Evolutionary conservation across 2,329 filamentous ascomycete species (phyloP), one percentile per base, ranked within the genome.

Genomic region (Neoascochyta sp.): DNA sequence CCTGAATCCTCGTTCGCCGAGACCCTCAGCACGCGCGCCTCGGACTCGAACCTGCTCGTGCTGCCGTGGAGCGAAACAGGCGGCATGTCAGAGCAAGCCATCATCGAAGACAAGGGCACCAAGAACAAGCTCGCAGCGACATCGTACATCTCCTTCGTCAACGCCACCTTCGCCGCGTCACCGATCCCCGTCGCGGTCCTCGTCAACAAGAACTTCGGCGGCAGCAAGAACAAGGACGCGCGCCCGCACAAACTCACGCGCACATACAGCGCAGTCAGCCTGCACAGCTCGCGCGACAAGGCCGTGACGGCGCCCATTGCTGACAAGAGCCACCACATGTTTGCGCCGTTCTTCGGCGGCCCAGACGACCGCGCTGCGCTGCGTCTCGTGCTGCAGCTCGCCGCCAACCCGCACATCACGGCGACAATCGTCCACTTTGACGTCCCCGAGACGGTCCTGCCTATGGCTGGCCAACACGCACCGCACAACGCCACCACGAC

Each of bases 1-100:
- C 86, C 88, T 0, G 80, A 88, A 32, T 70, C 75, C 8, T 82
- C 81, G 0, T 95, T 87, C 54, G 80, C 88, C 0, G 85, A 90
- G 34, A 86, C 85, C 0, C 69, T 96, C 7, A 71, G 78, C 19
- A 75, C 72, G 15, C 81, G 83, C 40, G 85, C 69, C 3, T 51
- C 64, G 13, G 52, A 56, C 13, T 74, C 78, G 4, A 80, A 88
- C 35, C 75, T 85, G 9, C 72, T 94, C 5, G 70, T 96, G 3
- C 75, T 96, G 5, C 90, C 90, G 0, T 96, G 92, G 90, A 90
- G 83, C 48, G 85, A 93, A 47, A 82, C 80, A 0, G 87, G 86
- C 9, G 78, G 76, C 39, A 74, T 90, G 47, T 75, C 74, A 7
- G 88, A 95, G 39, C 75, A 80, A 54, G 60, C 71, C 50, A 55